These are phyloP conservation scores for Xylariaceae sp. DNA, from an alignment of 2,329 filamentous ascomycete genomes.

Conservation along the genomic window DNA sequence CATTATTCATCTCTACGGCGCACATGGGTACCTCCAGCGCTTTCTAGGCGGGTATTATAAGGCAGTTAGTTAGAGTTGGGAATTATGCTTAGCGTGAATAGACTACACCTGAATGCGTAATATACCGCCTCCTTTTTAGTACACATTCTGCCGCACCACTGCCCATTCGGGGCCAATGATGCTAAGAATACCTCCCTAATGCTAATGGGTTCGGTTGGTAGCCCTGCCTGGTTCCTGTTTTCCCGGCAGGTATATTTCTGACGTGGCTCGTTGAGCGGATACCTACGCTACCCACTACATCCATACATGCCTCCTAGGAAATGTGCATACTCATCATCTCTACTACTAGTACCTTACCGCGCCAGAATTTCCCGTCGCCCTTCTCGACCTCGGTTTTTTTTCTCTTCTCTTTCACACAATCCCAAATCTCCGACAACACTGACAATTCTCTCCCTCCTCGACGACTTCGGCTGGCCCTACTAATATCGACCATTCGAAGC, in stretches of 20 bases:
- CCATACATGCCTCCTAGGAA: not conserved
- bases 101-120: slow-evolving; percentile 11
- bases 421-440: slow-evolving; percentile 5
- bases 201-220: not conserved
- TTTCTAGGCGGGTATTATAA: no score
- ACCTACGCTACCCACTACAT: not conserved
- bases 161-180: not conserved
- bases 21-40: no score
- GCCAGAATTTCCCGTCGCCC: slow-evolving; percentile 7
- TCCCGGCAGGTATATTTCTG: slow-evolving; percentile 8
- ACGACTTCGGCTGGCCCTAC: slow-evolving; percentile 18
- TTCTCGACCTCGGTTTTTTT: slow-evolving; percentile 9
- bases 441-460: slow-evolving; percentile 9
- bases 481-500: slow-evolving; percentile 8
- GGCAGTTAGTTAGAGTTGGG: no score
- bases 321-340: not conserved
- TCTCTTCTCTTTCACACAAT: not conserved
- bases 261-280: slow-evolving; percentile 3
- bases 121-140: slow-evolving; percentile 2
- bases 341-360: not conserved
- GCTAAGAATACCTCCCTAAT: slow-evolving; percentile 2
- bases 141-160: not conserved
- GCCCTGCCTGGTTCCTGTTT: slow-evolving; percentile 12
- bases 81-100: not conserved
- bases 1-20: no score